Base-by-base conservation (phyloP, 768 basidiomycete genomes). In the Psilocybe azurescens region DNA sequence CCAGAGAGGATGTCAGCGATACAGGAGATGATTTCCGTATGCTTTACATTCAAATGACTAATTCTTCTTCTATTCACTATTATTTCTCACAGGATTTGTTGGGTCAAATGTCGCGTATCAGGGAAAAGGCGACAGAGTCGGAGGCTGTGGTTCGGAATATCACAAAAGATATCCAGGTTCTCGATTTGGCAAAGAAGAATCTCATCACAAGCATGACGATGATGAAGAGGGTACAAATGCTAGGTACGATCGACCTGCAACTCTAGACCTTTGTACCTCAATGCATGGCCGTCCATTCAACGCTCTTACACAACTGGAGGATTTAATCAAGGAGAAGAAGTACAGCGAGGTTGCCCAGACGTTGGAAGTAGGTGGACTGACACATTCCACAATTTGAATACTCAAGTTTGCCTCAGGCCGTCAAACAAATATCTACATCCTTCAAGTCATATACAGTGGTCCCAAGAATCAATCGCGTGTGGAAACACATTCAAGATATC, bases 81-180 rank as follows among this genome's bases (percentile, higher is more conserved):
- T 1, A 53, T 44, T 57, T 55, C 29, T 51, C 32, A 10, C 70
- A 98, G 96, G 95, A 97, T 70, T 82, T 99, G 14, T 83, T 99
- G 52, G 89, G 91, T 29, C 97, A 99, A 78, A 97, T 98, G 88
- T 95, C 91, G 39, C 90, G 91, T 59, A 97, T 99, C 66, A 86
- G 95, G 48, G 95, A 98, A 76, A 98, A 98, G 72, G 95, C 97
- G 0, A 93, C 94, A 1, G 97, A 99, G 72, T 95, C 94, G 2
- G 97, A 99, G 69, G 95, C 95, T 1, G 94, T 99, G 52, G 97
- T 99, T 28, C 85, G 91, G 56, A 89, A 94, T 67, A 97, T 99
- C 66, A 99, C 97, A 2, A 91, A 93, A 65, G 97, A 99, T 74
- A 99, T 99, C 52, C 96, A 98, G 73, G 86, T 91, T 4, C 82